These are phyloP conservation scores for Austropuccinia psidii DNA, from an alignment of 1,284 basidiomycete species.

Conservation along the genomic window DNA sequence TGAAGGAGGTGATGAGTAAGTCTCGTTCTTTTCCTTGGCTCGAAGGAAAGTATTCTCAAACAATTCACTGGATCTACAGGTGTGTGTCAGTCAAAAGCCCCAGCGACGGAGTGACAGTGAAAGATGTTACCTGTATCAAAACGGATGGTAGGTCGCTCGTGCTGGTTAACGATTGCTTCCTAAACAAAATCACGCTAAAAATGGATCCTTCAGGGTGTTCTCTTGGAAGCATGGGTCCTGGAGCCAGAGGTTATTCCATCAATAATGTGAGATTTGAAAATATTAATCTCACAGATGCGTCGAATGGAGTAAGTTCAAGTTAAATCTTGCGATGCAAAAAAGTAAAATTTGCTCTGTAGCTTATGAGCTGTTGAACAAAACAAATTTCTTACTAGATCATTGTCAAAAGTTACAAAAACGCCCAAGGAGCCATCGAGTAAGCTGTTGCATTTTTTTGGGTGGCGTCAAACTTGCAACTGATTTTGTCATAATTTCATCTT, in stretches of 20 bases:
- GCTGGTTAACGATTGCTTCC: neutral
- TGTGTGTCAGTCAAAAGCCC: conserved; percentile 28
- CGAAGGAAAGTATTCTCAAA: neutral
- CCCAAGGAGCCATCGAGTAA: conserved; percentile 19
- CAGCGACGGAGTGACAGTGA: conserved; percentile 6
- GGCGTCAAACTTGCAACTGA: too few relatives aligned
- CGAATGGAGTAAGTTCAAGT: conserved; percentile 13
- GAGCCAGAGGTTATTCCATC: neutral
- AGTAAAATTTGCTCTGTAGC: neutral
- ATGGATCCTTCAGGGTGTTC: conserved; percentile 5
- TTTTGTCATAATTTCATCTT: neutral
- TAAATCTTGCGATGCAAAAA: too few relatives aligned
- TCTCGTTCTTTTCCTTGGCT: neutral
- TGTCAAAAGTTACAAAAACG: conserved; percentile 2
- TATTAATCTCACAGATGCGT: conserved; percentile 10
- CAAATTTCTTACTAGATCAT: neutral
- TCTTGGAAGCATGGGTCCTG: conserved; percentile 17
- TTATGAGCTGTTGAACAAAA: neutral
- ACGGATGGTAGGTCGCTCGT: neutral
- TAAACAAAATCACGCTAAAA: neutral
- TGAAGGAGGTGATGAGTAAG: conserved; percentile 26
- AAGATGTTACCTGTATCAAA: neutral
- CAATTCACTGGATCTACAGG: neutral
- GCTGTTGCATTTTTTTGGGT: too few relatives aligned
- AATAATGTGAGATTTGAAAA: conserved; percentile 16